These are phyloP conservation scores for Lentinula boryana DNA, from an alignment of 768 basidiomycete species.

Conservation along the genomic window DNA sequence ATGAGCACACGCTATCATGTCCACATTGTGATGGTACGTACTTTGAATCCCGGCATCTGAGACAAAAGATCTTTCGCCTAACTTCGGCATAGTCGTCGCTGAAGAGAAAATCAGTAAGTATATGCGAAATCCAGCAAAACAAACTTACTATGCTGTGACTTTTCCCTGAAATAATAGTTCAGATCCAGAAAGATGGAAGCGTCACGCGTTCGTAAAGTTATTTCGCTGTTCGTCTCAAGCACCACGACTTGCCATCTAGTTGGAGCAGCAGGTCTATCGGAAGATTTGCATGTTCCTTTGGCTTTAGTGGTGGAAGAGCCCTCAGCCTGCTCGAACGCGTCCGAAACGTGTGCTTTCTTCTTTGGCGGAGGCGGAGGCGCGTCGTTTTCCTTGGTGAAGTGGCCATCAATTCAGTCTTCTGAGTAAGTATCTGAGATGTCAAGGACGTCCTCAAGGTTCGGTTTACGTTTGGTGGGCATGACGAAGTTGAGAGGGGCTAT, in stretches of 20 bases:
- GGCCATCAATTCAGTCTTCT: background rate
- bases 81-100: too few relatives aligned
- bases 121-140: too few relatives aligned
- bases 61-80: too few relatives aligned
- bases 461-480: background rate
- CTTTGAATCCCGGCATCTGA: too few relatives aligned
- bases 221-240: background rate
- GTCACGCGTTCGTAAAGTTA: background rate
- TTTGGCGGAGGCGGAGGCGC: constrained; percentile 18
- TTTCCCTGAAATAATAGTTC: background rate
- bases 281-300: background rate
- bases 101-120: too few relatives aligned
- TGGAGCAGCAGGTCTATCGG: background rate
- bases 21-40: too few relatives aligned
- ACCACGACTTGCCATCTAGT: background rate
- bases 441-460: constrained; percentile 9
- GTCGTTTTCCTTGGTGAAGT: constrained; percentile 13
- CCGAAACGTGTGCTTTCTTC: constrained; percentile 22
- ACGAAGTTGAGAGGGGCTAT: background rate
- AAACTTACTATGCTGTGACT: too few relatives aligned
- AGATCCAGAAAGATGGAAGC: too few relatives aligned
- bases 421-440: constrained; percentile 6
- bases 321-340: constrained; percentile 12
- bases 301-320: background rate
- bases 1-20: background rate